Evolutionary conservation across 2,329 filamentous ascomycete genomes (phyloP).

Genomic region (Didymosphaeria variabile): DNA sequence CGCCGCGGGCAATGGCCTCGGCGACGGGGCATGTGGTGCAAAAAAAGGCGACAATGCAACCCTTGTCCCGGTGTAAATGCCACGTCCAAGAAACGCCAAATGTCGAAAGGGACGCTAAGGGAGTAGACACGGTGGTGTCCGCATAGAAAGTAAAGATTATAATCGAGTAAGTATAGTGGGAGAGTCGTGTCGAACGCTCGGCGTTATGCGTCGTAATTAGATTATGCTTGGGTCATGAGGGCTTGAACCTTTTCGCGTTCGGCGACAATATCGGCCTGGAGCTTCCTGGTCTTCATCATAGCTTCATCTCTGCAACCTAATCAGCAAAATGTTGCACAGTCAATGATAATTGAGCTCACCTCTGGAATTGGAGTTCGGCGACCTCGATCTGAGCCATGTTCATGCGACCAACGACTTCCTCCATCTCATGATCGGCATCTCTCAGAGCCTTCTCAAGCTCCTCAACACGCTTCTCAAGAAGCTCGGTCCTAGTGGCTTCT

Average conservation of each 20-base stretch:
- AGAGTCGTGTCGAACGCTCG: slow-evolving; percentile 26
- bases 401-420: slow-evolving; percentile 83
- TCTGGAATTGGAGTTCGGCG: slow-evolving; percentile 76
- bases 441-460: slow-evolving; percentile 85
- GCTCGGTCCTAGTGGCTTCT: slow-evolving; percentile 76
- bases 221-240: slow-evolving; percentile 49
- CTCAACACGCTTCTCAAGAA: slow-evolving; percentile 78
- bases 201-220: slow-evolving; percentile 24
- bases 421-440: slow-evolving; percentile 82
- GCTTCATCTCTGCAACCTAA: slow-evolving; percentile 69
- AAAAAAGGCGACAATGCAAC: slow-evolving; percentile 12
- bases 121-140: slow-evolving; percentile 14
- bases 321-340: slow-evolving; percentile 30
- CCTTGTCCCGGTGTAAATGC: slow-evolving; percentile 27
- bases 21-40: neutral
- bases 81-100: slow-evolving; percentile 21
- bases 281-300: slow-evolving; percentile 72
- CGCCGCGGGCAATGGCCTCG: slow-evolving; percentile 4
- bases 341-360: slow-evolving; percentile 45
- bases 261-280: slow-evolving; percentile 72
- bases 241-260: slow-evolving; percentile 69
- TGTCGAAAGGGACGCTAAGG: slow-evolving; percentile 18
- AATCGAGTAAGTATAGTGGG: slow-evolving; percentile 22
- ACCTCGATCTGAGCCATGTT: slow-evolving; percentile 86
- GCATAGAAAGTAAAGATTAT: slow-evolving; percentile 25